phyloP scores from a whole-genome alignment of 148 eudicot genomes.

The Pharnaceum exiguum region DNA sequence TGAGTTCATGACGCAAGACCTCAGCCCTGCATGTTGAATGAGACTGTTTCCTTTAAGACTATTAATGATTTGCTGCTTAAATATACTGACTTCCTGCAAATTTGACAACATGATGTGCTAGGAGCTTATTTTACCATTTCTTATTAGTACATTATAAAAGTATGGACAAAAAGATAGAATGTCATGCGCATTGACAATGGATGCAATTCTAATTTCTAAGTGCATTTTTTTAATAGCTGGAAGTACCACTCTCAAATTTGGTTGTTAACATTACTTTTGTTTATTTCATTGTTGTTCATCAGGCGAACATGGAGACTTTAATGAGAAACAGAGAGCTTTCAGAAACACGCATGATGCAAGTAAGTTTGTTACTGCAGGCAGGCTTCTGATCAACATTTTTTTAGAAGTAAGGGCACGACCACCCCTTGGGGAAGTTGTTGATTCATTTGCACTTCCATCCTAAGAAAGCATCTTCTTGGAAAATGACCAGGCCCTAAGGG shows the following conservation, averaged over 20 bases:
- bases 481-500: constrained; percentile 68
- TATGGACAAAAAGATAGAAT: too few relatives aligned
- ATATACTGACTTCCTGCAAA: too few relatives aligned
- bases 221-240: constrained; percentile 2
- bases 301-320: constrained; percentile 92
- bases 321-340: constrained; percentile 93
- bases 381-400: not conserved
- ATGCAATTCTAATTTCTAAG: too few relatives aligned
- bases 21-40: too few relatives aligned
- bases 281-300: constrained; percentile 17
- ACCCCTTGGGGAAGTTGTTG: not conserved
- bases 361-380: constrained; percentile 31
- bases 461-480: not conserved
- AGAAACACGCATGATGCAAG: constrained; percentile 99
- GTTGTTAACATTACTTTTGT: not conserved
- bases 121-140: too few relatives aligned
- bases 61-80: too few relatives aligned
- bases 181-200: too few relatives aligned
- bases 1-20: too few relatives aligned
- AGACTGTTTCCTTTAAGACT: not conserved
- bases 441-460: not conserved
- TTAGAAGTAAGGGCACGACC: not conserved
- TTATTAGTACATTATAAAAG: too few relatives aligned
- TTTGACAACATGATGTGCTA: too few relatives aligned
- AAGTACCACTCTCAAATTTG: not conserved